Evolutionary conservation across 1,284 basidiomycete genomes (phyloP).

Genomic region (Fomitopsis palustris): DNA sequence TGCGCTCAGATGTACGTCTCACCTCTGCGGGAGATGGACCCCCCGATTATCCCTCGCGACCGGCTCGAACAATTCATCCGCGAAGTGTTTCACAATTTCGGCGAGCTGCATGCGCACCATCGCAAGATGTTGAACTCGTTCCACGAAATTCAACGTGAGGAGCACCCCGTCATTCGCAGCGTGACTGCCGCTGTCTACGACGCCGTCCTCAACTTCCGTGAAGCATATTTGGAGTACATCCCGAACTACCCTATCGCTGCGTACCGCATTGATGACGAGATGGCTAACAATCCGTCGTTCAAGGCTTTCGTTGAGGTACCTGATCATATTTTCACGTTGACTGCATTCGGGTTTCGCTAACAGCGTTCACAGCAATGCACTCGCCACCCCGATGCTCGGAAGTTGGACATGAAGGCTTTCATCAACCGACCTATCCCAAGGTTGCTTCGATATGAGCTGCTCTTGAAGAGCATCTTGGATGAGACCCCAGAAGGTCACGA

Average conservation of each 20-base stretch:
- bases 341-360: too few species aligned
- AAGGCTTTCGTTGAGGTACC: conserved; percentile 79
- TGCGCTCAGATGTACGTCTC: conserved; percentile 66
- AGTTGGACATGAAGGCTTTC: conserved; percentile 85
- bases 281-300: conserved; percentile 76
- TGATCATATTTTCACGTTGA: conserved; percentile 1
- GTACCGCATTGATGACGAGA: conserved; percentile 88
- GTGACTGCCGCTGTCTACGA: conserved; percentile 87
- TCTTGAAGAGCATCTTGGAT: conserved; percentile 78
- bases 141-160: conserved; percentile 85
- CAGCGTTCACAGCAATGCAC: conserved; percentile 50
- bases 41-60: conserved; percentile 73
- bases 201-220: conserved; percentile 89
- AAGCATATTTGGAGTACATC: conserved; percentile 91
- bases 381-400: conserved; percentile 72
- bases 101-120: conserved; percentile 75
- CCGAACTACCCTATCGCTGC: conserved; percentile 94
- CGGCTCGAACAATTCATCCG: conserved; percentile 77
- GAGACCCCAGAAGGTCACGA: conserved; percentile 72
- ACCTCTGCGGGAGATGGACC: conserved; percentile 70
- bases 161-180: conserved; percentile 81
- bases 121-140: conserved; percentile 74
- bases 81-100: conserved; percentile 93
- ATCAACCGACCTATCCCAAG: conserved; percentile 88
- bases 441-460: conserved; percentile 83